Conservation (phyloP, 2,329 filamentous ascomycete genomes). For the Pseudogymnoascus verrucosus region DNA sequence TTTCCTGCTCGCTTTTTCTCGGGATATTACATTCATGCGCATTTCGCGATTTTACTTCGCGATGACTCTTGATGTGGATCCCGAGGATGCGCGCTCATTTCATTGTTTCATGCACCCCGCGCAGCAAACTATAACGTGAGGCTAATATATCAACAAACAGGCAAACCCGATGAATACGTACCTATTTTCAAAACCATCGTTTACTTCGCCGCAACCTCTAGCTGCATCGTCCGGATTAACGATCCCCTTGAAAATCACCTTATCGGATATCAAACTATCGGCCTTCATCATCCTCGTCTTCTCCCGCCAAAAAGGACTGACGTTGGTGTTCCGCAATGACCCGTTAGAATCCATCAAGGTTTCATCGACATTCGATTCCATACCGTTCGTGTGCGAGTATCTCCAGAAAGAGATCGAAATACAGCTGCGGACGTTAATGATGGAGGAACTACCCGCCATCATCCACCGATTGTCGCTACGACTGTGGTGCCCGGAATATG, state of each 20-base stretch:
- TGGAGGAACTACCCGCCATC: constrained; percentile 95
- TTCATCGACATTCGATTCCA: constrained; percentile 97
- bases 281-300: constrained; percentile 98
- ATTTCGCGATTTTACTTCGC: neutral
- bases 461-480: constrained; percentile 87
- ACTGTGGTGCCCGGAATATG: constrained; percentile 83
- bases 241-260: constrained; percentile 92
- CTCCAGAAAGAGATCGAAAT: constrained; percentile 92
- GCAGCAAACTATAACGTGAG: constrained; percentile 25
- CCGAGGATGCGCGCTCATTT: neutral
- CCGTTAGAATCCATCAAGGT: constrained; percentile 96
- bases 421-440: constrained; percentile 86
- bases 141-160: constrained; percentile 48
- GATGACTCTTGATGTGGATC: neutral
- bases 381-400: constrained; percentile 96
- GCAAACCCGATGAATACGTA: constrained; percentile 97
- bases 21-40: neutral
- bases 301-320: constrained; percentile 93
- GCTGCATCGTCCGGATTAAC: constrained; percentile 88
- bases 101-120: neutral
- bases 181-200: constrained; percentile 80
- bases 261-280: constrained; percentile 91
- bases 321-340: constrained; percentile 95
- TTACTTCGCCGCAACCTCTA: constrained; percentile 85
- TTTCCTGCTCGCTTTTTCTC: neutral